A percentile compares a stretch with the other conserved stretches of the same genome.
Evolutionary conservation across 768 basidiomycete genomes (phyloP).

Genomic region (Auricularia auricula-judae): DNA sequence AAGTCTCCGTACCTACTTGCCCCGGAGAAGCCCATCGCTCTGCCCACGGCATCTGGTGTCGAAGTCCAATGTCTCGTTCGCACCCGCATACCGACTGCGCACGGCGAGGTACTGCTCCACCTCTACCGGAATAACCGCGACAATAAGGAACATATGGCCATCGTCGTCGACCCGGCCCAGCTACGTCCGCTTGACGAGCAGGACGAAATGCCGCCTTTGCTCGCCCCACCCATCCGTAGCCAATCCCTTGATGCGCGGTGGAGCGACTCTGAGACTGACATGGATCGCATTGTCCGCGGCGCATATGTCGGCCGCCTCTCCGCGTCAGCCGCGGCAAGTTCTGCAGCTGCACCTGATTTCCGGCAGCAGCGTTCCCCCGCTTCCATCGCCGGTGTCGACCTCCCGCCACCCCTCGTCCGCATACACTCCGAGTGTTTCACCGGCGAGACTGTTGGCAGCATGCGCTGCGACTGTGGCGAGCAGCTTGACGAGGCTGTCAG

Average conservation of each 20-base stretch:
- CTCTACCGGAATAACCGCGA: slow-evolving; percentile 91
- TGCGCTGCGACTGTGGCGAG: slow-evolving; percentile 98
- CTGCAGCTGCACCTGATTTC: slow-evolving; percentile 15
- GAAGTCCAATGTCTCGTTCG: slow-evolving; percentile 91
- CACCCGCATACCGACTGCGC: slow-evolving; percentile 92
- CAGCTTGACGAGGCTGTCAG: slow-evolving; percentile 97
- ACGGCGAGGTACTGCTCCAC: slow-evolving; percentile 87
- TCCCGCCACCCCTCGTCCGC: slow-evolving; percentile 72
- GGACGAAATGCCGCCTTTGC: slow-evolving; percentile 1
- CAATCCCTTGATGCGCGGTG: slow-evolving; percentile 72
- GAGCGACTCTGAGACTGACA: slow-evolving; percentile 77
- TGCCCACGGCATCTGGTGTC: slow-evolving; percentile 21
- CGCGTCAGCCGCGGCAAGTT: slow-evolving; percentile 31
- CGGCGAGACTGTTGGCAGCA: slow-evolving; percentile 93
- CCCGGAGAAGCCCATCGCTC: slow-evolving; percentile 3
- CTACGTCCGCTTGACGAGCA: slow-evolving; percentile 24
- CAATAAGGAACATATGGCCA: slow-evolving; percentile 88
- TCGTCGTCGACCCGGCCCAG: slow-evolving; percentile 89
- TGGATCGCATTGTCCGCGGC: slow-evolving; percentile 87
- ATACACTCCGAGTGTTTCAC: slow-evolving; percentile 99
- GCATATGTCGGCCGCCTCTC: slow-evolving; percentile 84
- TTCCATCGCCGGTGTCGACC: slow-evolving; percentile 12
- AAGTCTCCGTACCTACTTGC: not conserved
- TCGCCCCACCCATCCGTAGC: slow-evolving; percentile 62
- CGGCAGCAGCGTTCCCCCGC: not conserved